Evolutionary conservation across 2,329 filamentous ascomycete species (phyloP), one percentile per base, ranked within the genome.

Genomic region (Pseudopyricularia javanii): DNA sequence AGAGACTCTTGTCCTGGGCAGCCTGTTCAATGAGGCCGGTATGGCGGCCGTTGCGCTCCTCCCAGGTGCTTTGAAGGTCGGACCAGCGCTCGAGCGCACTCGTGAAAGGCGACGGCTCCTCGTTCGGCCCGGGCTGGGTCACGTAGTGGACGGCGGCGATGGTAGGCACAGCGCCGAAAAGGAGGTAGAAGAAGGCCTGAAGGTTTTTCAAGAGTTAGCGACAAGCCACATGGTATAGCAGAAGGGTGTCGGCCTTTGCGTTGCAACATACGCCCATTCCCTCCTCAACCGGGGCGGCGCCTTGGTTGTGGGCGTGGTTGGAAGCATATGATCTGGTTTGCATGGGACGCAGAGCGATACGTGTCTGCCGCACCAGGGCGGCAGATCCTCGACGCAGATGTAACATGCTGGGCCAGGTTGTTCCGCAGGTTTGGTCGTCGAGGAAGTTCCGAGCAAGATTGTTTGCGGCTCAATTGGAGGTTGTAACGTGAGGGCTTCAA

Each of bases 1-100:
- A 73, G 51, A 82, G 68, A 59, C 79, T 75, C 61, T 73, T 75
- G 67, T 82, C 78, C 62, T 70, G 74, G 45, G 74, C 75, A 47
- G 78, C 78, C 68, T 80, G 76, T 63, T 81, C 73, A 58, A 75
- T 60, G 22, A 72, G 65, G 53, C 71, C 70, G 40, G 74, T 75
- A 65, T 76, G 76, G 52, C 78, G 63, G 28, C 70, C 63, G 63
- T 79, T 80, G 64, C 74, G 74, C 57, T 69, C 64, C 63, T 74
- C 73, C 74, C 73, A 78, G 55, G 72, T 64, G 61, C 73, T 69
- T 56, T 68, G 67, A 63, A 71, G 69, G 61, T 74, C 73, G 49
- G 67, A 64, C 63, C 74, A 71, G 62, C 70, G 70, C 59, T 64
- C 59, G 57, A 80, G 66, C 67, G 74, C 70, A 62, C 66, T 68